Base-by-base conservation (phyloP, 1,284 basidiomycete species). In the Ceratobasidium sp. region DNA sequence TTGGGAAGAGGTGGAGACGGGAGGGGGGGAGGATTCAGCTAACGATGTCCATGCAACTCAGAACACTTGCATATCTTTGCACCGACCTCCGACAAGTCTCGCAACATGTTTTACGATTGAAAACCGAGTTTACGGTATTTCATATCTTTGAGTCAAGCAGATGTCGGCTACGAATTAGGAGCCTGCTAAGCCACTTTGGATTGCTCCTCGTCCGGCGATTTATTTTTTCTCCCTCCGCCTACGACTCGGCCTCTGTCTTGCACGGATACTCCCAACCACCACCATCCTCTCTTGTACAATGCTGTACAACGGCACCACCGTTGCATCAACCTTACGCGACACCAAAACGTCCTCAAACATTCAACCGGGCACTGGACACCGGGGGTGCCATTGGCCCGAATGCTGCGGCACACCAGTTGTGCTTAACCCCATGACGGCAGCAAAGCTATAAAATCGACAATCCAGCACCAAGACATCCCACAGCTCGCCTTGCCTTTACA, bases 401-500 rank as follows among this genome's bases (percentile, higher is more conserved):
- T 51, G 49, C 49, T 51, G 49, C 17, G 49, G 49, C 49, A 51
- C 49, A 19, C 49, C 17, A 19, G 49, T 51, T 51, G 49, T 51
- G 49, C 49, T 51, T 17, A 51, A 51, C 49, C 49, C 49, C 49
- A 19, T 19, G n/a, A 51, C 49, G 49, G 49, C 49, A 51, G 49
- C 49, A 51, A 51, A 51, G 49, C 49, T 51, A 51, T 51, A 51
- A 51, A 19, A 51, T 19, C 17, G 49, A 51, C 49, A 51, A 19
- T 51, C n/a, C 49, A 51, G n/a, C 49, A n/a, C 49, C 49, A 51
- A 51, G 49, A 51, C 49, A n/a, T 19, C 49, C 19, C 49, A 51
- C 49, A 51, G 49, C 49, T 51, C 49, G 49, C 49, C 49, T 51
- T 51, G 49, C 49, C 49, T 51, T 51, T 51, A 51, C 49, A 51